Percentiles rank a stretch among this genome's conserved stretches.
Conservation (phyloP, 805 yeast genomes). For the Candida quercuum region DNA sequence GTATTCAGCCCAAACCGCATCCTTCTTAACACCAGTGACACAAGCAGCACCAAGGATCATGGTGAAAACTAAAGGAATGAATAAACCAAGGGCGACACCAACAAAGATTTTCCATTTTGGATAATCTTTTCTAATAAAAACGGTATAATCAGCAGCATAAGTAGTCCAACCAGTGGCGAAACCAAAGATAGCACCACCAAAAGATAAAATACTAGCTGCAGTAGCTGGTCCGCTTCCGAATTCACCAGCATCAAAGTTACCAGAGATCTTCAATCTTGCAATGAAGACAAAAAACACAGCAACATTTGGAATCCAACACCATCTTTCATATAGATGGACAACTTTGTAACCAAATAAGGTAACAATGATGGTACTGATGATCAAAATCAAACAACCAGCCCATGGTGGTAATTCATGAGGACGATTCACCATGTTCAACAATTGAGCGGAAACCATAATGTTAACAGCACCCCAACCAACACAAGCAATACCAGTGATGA, state of each 20-base stretch:
- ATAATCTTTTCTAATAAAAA: constrained; percentile 70
- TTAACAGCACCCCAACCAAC: constrained; percentile 96
- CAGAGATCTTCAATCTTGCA: constrained; percentile 65
- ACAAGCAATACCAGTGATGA: constrained; percentile 78
- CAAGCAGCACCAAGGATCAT: constrained; percentile 85
- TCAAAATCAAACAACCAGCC: constrained; percentile 82
- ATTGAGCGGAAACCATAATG: constrained; percentile 83
- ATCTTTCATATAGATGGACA: constrained; percentile 78
- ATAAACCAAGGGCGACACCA: constrained; percentile 58
- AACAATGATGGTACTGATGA: constrained; percentile 61
- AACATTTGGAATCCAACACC: constrained; percentile 82
- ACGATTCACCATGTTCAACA: constrained; percentile 69
- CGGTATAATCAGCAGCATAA: constrained; percentile 88
- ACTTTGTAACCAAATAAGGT: constrained; percentile 81
- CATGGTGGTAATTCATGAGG: constrained; percentile 66
- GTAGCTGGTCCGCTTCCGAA: constrained; percentile 52
- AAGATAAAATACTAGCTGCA: constrained; percentile 73
- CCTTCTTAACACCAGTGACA: constrained; percentile 56
- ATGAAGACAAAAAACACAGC: constrained; percentile 72
- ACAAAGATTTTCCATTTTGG: constrained; percentile 55
- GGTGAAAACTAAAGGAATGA: constrained; percentile 64
- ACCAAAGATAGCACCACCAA: constrained; percentile 80
- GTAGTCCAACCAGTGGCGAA: constrained; percentile 95
- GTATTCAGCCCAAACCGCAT: constrained; percentile 38
- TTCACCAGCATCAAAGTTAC: constrained; percentile 53